Percentiles rank a stretch among this genome's conserved stretches.
phyloP scores from a whole-genome alignment of 1,284 basidiomycete genomes.

The Ustilago hordei region DNA sequence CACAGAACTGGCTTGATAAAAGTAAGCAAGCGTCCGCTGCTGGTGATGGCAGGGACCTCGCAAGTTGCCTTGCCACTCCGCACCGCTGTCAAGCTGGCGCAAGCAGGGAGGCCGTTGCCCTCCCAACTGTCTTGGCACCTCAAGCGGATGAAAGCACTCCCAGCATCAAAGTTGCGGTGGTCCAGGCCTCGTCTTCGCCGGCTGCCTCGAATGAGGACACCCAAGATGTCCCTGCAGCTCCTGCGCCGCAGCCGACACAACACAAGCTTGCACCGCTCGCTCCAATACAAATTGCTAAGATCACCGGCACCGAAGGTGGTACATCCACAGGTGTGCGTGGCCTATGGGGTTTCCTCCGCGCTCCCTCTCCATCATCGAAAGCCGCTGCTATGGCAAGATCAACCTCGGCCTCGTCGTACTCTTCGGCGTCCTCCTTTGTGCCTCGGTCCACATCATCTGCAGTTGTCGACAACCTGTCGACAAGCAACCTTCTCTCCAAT shows the following conservation, averaged over 20 bases:
- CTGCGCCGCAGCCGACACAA: neutral
- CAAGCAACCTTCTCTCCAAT: constrained; percentile 13
- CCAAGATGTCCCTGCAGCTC: neutral
- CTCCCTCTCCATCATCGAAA: constrained; percentile 5
- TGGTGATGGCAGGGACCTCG: neutral
- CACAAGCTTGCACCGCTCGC: constrained; percentile 5
- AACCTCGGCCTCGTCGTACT: constrained; percentile 18
- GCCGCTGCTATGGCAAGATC: neutral
- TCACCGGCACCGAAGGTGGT: neutral
- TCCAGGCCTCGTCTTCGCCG: neutral
- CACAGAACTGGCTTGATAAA: neutral
- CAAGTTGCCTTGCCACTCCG: neutral
- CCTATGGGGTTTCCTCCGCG: constrained; percentile 18
- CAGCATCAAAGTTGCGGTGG: constrained; percentile 7
- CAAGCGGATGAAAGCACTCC: neutral
- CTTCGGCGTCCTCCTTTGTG: constrained; percentile 10
- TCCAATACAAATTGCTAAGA: neutral
- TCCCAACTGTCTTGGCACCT: neutral
- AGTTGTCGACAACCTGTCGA: constrained; percentile 4
- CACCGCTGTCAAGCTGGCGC: neutral
- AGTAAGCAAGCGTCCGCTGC: neutral
- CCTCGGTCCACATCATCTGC: neutral
- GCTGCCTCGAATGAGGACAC: constrained; percentile 3
- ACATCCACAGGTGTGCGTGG: constrained; percentile 10
- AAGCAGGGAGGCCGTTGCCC: neutral